Evolutionary conservation across 179 eudicot species (phyloP).

Genomic region (Sideroxylon spinosum): DNA sequence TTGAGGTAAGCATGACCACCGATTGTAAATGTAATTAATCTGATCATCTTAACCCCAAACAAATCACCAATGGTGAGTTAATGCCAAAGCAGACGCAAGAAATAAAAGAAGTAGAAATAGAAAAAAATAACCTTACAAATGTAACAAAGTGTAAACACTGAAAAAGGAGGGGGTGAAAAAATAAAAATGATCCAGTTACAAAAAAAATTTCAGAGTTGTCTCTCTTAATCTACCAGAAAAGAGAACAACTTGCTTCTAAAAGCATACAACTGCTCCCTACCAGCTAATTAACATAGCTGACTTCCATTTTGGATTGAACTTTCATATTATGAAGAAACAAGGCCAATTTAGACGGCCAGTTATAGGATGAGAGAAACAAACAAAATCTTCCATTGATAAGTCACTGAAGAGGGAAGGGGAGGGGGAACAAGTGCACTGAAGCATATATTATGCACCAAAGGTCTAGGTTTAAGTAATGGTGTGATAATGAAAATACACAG

Average conservation of each 20-base stretch:
- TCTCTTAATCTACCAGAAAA: not conserved
- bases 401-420: no score
- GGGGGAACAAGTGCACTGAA: no score
- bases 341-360: not conserved
- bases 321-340: not conserved
- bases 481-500: not conserved
- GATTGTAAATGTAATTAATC: constrained; percentile 80
- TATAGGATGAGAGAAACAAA: no score
- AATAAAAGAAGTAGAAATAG: not conserved
- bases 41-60: constrained; percentile 53
- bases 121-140: not conserved
- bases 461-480: not conserved
- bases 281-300: not conserved
- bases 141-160: not conserved
- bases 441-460: not conserved
- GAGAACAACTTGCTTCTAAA: not conserved
- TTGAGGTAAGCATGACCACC: constrained; percentile 87
- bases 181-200: not conserved
- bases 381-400: not conserved
- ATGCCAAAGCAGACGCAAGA: no score
- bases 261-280: not conserved
- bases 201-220: not conserved
- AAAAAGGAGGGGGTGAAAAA: not conserved
- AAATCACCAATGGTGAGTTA: not conserved
- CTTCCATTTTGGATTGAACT: not conserved